phyloP scores from a whole-genome alignment of 495 filamentous ascomycete genomes.

The Trichocladium uniseriatum region DNA sequence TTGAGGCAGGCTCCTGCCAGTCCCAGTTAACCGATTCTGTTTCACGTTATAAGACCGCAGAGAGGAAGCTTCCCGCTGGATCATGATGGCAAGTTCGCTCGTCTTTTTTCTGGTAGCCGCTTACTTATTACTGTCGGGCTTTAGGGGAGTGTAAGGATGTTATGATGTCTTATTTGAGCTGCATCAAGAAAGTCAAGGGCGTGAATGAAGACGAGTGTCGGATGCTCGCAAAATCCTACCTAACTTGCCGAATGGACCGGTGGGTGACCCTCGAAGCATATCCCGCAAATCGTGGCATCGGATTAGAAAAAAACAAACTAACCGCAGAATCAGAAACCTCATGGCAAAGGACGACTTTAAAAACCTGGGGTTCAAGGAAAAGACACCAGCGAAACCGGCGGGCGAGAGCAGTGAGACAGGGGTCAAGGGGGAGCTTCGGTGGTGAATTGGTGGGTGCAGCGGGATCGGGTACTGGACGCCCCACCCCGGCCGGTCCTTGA shows the following conservation, averaged over 20 bases:
- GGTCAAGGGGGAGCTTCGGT: slow-evolving; percentile 37
- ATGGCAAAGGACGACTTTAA: slow-evolving; percentile 92
- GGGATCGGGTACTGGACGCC: too few relatives aligned
- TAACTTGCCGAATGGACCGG: slow-evolving; percentile 91
- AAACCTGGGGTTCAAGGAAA: slow-evolving; percentile 66
- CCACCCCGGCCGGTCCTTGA: neutral
- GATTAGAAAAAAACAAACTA: neutral
- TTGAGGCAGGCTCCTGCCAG: neutral
- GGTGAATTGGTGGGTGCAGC: slow-evolving; percentile 21
- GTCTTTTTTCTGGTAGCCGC: neutral
- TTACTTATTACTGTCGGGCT: slow-evolving; percentile 4
- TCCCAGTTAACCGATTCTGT: slow-evolving; percentile 2
- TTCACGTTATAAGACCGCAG: slow-evolving; percentile 55
- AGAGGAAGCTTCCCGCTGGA: slow-evolving; percentile 95
- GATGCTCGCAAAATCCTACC: slow-evolving; percentile 73
- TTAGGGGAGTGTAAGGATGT: slow-evolving; percentile 86
- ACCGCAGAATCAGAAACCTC: slow-evolving; percentile 57
- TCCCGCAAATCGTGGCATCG: neutral
- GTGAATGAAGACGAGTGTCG: slow-evolving; percentile 82
- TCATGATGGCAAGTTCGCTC: slow-evolving; percentile 61
- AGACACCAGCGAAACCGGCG: slow-evolving; percentile 4
- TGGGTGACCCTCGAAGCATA: slow-evolving; percentile 26
- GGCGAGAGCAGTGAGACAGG: slow-evolving; percentile 23
- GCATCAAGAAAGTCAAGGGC: slow-evolving; percentile 70
- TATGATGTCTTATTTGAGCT: slow-evolving; percentile 73